phyloP scores from a whole-genome alignment of 306 rosid genomes.

The Argentina anserina region DNA sequence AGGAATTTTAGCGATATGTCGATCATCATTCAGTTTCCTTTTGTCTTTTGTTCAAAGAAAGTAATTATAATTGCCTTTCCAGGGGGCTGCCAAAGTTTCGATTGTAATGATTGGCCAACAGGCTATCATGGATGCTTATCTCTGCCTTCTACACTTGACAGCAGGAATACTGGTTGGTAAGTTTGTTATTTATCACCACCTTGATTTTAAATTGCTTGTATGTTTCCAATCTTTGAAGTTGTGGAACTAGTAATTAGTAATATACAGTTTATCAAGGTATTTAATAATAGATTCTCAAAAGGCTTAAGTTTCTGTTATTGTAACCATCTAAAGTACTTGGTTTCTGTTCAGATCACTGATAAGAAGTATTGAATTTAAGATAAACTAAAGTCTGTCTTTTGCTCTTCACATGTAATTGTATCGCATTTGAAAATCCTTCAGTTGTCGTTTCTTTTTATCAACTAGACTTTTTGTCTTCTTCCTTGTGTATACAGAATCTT shows the following conservation, averaged over 20 bases:
- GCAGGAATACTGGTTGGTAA: slow-evolving; percentile 97
- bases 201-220: slow-evolving; percentile 3
- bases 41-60: background rate
- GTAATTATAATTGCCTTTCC: slow-evolving; percentile 23
- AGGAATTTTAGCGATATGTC: background rate
- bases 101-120: slow-evolving; percentile 94
- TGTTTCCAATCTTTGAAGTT: slow-evolving; percentile 3
- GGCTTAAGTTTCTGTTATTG: background rate
- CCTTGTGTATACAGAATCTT: slow-evolving; percentile 57
- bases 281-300: background rate
- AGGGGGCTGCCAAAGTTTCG: slow-evolving; percentile 99
- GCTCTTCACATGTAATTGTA: background rate
- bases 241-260: background rate
- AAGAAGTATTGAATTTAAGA: slow-evolving; percentile 4
- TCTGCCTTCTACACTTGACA: slow-evolving; percentile 90
- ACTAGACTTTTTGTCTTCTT: slow-evolving; percentile 23
- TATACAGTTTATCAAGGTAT: background rate
- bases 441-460: slow-evolving; percentile 8
- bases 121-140: slow-evolving; percentile 98
- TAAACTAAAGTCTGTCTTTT: background rate
- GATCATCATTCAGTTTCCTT: background rate
- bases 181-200: slow-evolving; percentile 14
- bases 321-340: background rate
- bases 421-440: background rate
- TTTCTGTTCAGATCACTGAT: background rate